Evolutionary conservation across 768 basidiomycete genomes (phyloP).

Genomic region (Auricularia auricula-judae): DNA sequence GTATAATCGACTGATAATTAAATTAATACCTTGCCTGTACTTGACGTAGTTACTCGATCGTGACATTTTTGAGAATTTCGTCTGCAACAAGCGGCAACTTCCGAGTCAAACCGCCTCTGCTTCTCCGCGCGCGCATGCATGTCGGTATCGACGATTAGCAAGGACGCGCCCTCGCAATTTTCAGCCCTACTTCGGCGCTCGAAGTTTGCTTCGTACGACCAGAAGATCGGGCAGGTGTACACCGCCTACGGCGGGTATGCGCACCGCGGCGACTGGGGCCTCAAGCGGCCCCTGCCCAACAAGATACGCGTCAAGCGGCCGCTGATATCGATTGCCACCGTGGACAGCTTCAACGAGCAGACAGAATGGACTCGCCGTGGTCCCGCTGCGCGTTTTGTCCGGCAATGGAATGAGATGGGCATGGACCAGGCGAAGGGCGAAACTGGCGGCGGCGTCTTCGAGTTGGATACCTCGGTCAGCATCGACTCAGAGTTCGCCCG

Average conservation of each 20-base stretch:
- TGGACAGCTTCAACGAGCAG: constrained; percentile 65
- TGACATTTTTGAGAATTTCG: too few relatives aligned
- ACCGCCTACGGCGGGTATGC: constrained; percentile 57
- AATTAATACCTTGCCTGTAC: too few relatives aligned
- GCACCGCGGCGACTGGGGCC: constrained; percentile 71
- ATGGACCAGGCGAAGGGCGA: constrained; percentile 17
- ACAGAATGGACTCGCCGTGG: constrained; percentile 68
- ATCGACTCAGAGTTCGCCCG: constrained; percentile 36
- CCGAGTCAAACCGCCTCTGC: too few relatives aligned
- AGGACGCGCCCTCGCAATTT: constrained; percentile 49
- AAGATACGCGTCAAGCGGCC: constrained; percentile 46
- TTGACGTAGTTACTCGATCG: too few relatives aligned
- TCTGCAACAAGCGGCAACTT: too few relatives aligned
- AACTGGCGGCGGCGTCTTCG: constrained; percentile 19
- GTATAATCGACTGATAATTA: too few relatives aligned
- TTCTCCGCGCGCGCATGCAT: too few relatives aligned
- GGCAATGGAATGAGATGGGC: constrained; percentile 54
- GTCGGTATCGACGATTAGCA: not conserved
- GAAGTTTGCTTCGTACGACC: constrained; percentile 73
- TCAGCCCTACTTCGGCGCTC: constrained; percentile 68
- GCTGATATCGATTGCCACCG: constrained; percentile 51
- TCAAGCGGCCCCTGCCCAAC: constrained; percentile 65
- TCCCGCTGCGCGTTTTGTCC: constrained; percentile 53
- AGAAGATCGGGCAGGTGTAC: constrained; percentile 67
- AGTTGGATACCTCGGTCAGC: constrained; percentile 28